These are phyloP conservation scores for Wickerhamiella occidentalis DNA, from an alignment of 805 yeast species.

Conservation along the genomic window DNA sequence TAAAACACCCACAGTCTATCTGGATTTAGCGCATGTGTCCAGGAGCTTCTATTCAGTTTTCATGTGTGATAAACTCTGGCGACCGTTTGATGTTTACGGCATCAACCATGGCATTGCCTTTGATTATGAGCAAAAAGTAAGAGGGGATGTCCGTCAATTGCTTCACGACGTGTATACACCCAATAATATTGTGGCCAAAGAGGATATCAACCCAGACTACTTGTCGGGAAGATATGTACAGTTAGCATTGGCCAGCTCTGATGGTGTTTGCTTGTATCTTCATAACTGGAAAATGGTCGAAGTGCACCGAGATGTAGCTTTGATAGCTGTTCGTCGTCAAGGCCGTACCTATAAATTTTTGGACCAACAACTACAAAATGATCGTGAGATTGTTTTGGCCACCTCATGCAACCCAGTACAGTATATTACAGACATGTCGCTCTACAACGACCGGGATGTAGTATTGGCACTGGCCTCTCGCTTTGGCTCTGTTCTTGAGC, in stretches of 20 bases:
- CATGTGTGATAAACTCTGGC: neutral
- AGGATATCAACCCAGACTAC: neutral
- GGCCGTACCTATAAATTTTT: neutral
- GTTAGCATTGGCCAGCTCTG: neutral
- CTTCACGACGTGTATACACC: neutral
- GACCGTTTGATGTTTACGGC: neutral
- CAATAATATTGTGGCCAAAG: neutral
- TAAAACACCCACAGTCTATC: neutral
- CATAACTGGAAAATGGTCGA: neutral
- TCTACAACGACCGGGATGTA: neutral
- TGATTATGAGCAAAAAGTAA: neutral
- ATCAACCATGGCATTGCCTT: neutral
- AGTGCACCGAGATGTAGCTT: neutral
- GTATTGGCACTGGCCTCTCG: neutral
- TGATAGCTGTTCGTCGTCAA: neutral
- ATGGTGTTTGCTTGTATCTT: neutral
- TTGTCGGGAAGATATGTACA: neutral
- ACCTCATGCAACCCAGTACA: neutral
- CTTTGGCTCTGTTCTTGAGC: neutral
- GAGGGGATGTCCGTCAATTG: neutral
- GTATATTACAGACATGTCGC: neutral
- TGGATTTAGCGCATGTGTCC: neutral
- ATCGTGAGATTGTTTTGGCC: conserved; percentile 1
- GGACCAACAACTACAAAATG: neutral
- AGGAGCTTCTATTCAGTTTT: neutral